Evolutionary conservation across 495 filamentous ascomycete genomes (phyloP), one percentile per base, ranked within the genome.

Genomic region (Penicillium samsonianum): DNA sequence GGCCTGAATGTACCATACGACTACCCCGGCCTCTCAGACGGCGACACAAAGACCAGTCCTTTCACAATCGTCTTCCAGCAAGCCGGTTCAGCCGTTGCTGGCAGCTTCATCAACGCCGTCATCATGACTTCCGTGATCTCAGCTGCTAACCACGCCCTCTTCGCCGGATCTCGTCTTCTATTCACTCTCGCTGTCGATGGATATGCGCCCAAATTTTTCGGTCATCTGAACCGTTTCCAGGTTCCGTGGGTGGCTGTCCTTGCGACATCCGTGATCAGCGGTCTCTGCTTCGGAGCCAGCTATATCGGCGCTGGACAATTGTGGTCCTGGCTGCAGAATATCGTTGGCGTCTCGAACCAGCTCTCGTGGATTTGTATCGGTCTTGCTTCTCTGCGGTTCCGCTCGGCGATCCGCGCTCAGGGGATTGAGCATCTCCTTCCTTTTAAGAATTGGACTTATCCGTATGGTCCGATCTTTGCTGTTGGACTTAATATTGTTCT

Each of bases 331-430:
- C 63, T 85, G 30, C 81, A 84, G 57, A 81, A 82, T 46, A 77
- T 87, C 51, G 83, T 86, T 41, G 83, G 83, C 12, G 84, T 87
- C 12, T 85, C 82, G 0, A 87, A 86, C 60, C 84, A 86, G 66
- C 68, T 87, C 5, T 81, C 80, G 35, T 87, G 84, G 84, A 76
- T 82, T 57, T 75, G 77, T 50, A 87, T 87, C 55, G 73, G 80
- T 20, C 65, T 86, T 42, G 79, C 83, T 5, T 85, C 82, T 4
- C 69, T 87, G 37, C 80, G 83, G 30, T 87, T 87, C 72, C 80
- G 83, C 22, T 63, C 73, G 14, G 84, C 74, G 12, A 68, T 87
- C 48, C 74, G 73, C 49, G 64, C 59, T 7, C 83, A 86, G 55
- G 76, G 76, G 17, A 79, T 83, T 41, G 78, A 80, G 40, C 79